A percentile compares a stretch with the other conserved stretches of the same genome.
Evolutionary conservation across 371 early-diverging fungal species (phyloP).

Genomic region (Mycotypha africana): DNA sequence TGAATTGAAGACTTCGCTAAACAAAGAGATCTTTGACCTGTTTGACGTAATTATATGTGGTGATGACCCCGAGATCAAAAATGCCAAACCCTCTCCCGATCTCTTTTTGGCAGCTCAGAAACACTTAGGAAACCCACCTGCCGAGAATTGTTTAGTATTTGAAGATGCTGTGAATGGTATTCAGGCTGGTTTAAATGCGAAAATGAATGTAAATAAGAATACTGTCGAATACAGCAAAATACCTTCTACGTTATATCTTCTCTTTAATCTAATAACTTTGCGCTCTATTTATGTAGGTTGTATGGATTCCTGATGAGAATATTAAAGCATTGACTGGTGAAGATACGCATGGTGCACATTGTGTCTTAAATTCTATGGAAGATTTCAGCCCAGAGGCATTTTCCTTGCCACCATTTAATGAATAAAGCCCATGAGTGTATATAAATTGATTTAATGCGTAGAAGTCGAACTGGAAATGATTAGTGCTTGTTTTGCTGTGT

Average conservation of each 20-base stretch:
- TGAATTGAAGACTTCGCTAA: slow-evolving; percentile 64
- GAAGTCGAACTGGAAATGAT: too few relatives aligned
- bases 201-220: slow-evolving; percentile 61
- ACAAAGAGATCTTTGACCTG: slow-evolving; percentile 67
- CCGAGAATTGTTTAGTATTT: slow-evolving; percentile 81
- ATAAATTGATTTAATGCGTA: too few relatives aligned
- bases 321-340: slow-evolving; percentile 29
- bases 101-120: slow-evolving; percentile 73
- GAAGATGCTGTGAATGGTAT: slow-evolving; percentile 89
- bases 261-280: too few relatives aligned
- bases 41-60: slow-evolving; percentile 84
- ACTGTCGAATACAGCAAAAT: background rate
- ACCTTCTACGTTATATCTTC: too few relatives aligned
- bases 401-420: slow-evolving; percentile 12
- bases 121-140: slow-evolving; percentile 41
- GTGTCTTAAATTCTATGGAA: slow-evolving; percentile 55
- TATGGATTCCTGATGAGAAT: slow-evolving; percentile 81
- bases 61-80: slow-evolving; percentile 72
- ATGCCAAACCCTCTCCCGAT: slow-evolving; percentile 91
- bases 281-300: slow-evolving; percentile 28
- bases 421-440: too few relatives aligned
- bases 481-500: too few relatives aligned
- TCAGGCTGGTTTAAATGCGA: slow-evolving; percentile 75
- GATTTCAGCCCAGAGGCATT: slow-evolving; percentile 61
- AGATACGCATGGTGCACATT: slow-evolving; percentile 36